These are phyloP conservation scores for Elsinoe australis DNA, from an alignment of 2,329 filamentous ascomycete genomes.

Conservation along the genomic window DNA sequence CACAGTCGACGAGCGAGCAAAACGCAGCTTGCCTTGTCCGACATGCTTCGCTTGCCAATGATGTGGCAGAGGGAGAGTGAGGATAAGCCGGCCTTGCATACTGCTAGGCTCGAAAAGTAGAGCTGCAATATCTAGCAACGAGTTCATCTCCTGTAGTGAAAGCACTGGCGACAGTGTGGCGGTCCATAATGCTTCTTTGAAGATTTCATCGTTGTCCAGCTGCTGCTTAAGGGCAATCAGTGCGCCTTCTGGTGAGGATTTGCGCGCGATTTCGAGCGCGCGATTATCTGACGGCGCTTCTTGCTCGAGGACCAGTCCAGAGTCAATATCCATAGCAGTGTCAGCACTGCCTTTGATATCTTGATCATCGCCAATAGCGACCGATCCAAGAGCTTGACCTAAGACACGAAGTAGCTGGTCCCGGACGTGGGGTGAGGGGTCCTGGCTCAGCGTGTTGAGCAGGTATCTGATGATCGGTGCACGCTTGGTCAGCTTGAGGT, in stretches of 20 bases:
- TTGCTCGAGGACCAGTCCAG: conserved; percentile 51
- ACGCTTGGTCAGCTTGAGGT: conserved; percentile 47
- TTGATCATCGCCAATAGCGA: conserved; percentile 50
- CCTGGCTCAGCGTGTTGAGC: conserved; percentile 49
- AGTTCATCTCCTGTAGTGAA: conserved; percentile 47
- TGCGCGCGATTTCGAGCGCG: conserved; percentile 48
- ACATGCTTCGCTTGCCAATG: conserved; percentile 50
- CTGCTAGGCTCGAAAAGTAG: conserved; percentile 49
- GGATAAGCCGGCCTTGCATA: conserved; percentile 32
- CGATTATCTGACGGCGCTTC: conserved; percentile 46
- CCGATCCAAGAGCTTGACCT: conserved; percentile 48
- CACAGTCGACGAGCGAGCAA: conserved; percentile 20
- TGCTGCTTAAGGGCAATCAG: conserved; percentile 49
- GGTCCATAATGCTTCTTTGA: conserved; percentile 50
- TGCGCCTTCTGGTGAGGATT: conserved; percentile 51
- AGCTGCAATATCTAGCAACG: conserved; percentile 51
- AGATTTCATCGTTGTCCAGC: conserved; percentile 40
- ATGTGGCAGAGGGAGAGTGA: conserved; percentile 48
- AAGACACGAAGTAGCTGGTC: conserved; percentile 46
- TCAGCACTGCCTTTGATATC: conserved; percentile 27
- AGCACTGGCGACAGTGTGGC: conserved; percentile 46
- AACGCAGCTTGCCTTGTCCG: conserved; percentile 42
- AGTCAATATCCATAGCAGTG: conserved; percentile 31
- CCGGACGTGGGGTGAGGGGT: conserved; percentile 52
- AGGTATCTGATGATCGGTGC: conserved; percentile 49